Percentiles rank a stretch among this genome's conserved stretches.
Evolutionary conservation across 352 stramenopile species (phyloP).

Genomic region (Phytophthora agathidicida): DNA sequence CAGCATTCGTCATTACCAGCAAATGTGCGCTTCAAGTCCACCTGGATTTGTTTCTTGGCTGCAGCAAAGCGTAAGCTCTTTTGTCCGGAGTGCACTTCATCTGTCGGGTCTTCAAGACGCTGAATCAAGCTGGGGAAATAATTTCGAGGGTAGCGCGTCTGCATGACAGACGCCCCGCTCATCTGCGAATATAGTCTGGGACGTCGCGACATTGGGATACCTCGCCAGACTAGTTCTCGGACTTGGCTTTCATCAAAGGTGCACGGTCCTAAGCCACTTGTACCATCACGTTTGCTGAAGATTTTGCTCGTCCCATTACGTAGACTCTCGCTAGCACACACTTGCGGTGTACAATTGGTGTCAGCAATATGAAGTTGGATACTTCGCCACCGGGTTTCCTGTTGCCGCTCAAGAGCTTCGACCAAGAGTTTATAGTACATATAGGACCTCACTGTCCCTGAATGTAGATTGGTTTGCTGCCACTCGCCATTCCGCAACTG

Average conservation of each 20-base stretch:
- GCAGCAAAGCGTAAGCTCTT: conserved; percentile 36
- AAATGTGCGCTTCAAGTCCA: conserved; percentile 77
- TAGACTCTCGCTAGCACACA: background rate
- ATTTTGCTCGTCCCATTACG: background rate
- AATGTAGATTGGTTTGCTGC: background rate
- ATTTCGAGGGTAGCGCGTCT: conserved; percentile 12
- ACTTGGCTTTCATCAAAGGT: conserved; percentile 7
- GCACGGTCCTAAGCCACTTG: background rate
- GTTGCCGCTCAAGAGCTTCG: conserved; percentile 44
- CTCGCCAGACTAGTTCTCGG: conserved; percentile 52
- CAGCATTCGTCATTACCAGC: conserved; percentile 62
- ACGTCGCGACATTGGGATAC: conserved; percentile 52
- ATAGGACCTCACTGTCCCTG: conserved; percentile 35
- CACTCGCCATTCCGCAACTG: conserved; percentile 32
- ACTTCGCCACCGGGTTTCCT: conserved; percentile 40
- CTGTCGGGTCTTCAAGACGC: conserved; percentile 27
- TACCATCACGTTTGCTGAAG: background rate
- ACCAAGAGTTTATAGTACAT: conserved; percentile 57
- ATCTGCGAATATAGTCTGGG: conserved; percentile 51
- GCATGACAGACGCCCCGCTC: conserved; percentile 41
- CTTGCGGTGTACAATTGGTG: background rate
- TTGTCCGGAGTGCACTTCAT: conserved; percentile 16
- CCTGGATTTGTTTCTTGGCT: conserved; percentile 58
- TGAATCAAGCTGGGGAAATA: conserved; percentile 47
- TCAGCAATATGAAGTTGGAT: conserved; percentile 11